Base-by-base conservation (phyloP, 2,329 filamentous ascomycete species). In the Tolypocladium tundrense region DNA sequence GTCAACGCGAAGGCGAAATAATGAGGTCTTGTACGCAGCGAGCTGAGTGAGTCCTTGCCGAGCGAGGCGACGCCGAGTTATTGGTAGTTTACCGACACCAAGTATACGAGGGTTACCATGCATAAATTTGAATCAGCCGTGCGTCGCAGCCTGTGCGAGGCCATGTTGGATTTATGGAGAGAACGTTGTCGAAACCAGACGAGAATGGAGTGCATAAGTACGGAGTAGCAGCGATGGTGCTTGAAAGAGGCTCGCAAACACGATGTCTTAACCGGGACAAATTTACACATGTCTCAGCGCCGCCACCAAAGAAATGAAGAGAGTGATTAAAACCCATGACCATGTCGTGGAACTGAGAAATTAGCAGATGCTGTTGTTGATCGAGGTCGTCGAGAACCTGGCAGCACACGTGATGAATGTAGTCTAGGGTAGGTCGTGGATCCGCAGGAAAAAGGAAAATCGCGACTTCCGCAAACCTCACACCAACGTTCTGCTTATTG, bases 1-100 rank as follows among this genome's bases (percentile, higher is more conserved):
- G 84, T 78, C 55, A 93, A 92, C 69, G 77, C 81, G 8, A 79
- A 69, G 66, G 62, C 61, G 52, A 60, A 72, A 37, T 74, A 67
- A 58, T 37, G 19, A 35, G 8, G 16, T 11, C 62, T 19, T 13
- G 21, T 42, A 24, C 42, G 16, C 19, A 19, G 4, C 43, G 24
- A 21, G 42, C 21, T 45, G 21, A 13, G 2, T 41, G 14, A 39
- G 7, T n/a, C 14, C 4, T 48, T 48, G 24, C 45, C 53, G 19
- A 21, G 14, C 3, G n/a, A 53, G 8, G 10, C n/a, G 13, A 10
- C 11, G 21, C 21, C 27, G 21, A 33, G 9, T 8, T 8, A 27
- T 19, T 50, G 31, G 48, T 37, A 14, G 31, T 19, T 21, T 35
- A 6, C 31, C 2, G 41, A 35, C 11, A 52, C 5, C 8, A 14